Conservation (phyloP, 2,329 filamentous ascomycete genomes). For the Botrytis pseudocinerea region DNA sequence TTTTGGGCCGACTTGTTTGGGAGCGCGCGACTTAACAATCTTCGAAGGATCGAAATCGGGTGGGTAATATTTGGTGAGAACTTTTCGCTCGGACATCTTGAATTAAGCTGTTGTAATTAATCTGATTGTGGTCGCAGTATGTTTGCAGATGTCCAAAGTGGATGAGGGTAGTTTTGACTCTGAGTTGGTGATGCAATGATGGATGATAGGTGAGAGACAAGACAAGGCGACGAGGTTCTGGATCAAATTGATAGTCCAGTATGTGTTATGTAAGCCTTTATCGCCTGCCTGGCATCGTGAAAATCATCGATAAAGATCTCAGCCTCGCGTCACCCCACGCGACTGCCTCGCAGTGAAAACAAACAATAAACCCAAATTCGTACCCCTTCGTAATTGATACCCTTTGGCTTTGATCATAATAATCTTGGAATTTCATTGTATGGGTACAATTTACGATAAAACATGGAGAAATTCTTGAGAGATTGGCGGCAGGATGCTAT, state of each 20-base stretch:
- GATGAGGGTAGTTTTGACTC: neutral
- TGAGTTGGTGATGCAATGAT: constrained; percentile 12
- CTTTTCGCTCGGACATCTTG: constrained; percentile 82
- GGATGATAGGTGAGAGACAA: neutral
- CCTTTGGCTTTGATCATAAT: neutral
- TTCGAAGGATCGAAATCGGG: constrained; percentile 87
- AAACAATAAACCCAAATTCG: constrained; percentile 5
- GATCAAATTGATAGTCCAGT: neutral
- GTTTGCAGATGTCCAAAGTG: neutral
- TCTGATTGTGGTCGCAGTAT: neutral
- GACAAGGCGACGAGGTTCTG: constrained; percentile 12
- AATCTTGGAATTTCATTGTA: neutral
- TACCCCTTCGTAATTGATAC: neutral
- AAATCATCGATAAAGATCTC: constrained; percentile 15
- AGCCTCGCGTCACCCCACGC: constrained; percentile 24
- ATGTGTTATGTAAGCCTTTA: neutral
- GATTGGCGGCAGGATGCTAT: constrained; percentile 94
- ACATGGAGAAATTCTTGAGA: constrained; percentile 90
- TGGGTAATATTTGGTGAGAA: constrained; percentile 66
- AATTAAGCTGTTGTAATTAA: neutral
- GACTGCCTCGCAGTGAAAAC: constrained; percentile 11
- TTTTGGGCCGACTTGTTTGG: constrained; percentile 74
- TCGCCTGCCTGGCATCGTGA: neutral
- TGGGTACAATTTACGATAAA: neutral
- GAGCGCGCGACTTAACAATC: constrained; percentile 67